phyloP scores from a whole-genome alignment of 371 early-diverging fungal genomes.

The Smittium mucronatum region DNA sequence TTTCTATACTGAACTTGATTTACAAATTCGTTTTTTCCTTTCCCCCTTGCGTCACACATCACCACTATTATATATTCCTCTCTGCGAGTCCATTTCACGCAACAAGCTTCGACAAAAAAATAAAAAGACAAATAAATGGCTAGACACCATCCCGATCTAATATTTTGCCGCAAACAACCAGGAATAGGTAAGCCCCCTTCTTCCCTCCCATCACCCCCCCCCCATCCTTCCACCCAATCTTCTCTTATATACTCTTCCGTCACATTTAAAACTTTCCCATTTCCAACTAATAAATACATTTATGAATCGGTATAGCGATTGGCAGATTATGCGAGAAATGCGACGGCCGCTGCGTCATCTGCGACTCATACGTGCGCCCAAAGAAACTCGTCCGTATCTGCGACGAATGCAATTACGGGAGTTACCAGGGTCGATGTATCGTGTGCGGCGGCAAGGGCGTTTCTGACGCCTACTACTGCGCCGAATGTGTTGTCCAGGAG shows the following conservation, averaged over 20 bases:
- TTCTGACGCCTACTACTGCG: constrained; percentile 94
- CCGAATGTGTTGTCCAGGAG: constrained; percentile 77
- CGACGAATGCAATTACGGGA: constrained; percentile 93
- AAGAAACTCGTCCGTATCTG: constrained; percentile 81
- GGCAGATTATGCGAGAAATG: constrained; percentile 90
- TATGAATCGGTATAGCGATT: constrained; percentile 44
- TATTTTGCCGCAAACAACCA: constrained; percentile 90
- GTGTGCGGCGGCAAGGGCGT: constrained; percentile 85
- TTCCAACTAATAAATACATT: neutral
- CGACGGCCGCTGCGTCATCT: constrained; percentile 91
- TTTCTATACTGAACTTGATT: too few relatives aligned
- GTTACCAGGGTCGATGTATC: constrained; percentile 81
- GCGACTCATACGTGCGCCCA: constrained; percentile 89
- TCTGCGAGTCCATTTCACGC: too few relatives aligned
- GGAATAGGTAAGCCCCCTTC: constrained; percentile 43
- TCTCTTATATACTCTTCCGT: constrained; percentile 8
- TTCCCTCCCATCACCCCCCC: neutral
- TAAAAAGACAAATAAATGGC: too few relatives aligned
- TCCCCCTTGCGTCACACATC: too few relatives aligned
- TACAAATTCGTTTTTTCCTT: too few relatives aligned
- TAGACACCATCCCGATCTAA: constrained; percentile 84
- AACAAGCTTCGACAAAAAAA: too few relatives aligned
- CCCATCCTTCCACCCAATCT: constrained; percentile 20
- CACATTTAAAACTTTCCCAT: neutral
- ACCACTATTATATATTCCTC: too few relatives aligned